Evolutionary conservation across 257 asterid species (phyloP).

Genomic region (Nicotiana undulata): DNA sequence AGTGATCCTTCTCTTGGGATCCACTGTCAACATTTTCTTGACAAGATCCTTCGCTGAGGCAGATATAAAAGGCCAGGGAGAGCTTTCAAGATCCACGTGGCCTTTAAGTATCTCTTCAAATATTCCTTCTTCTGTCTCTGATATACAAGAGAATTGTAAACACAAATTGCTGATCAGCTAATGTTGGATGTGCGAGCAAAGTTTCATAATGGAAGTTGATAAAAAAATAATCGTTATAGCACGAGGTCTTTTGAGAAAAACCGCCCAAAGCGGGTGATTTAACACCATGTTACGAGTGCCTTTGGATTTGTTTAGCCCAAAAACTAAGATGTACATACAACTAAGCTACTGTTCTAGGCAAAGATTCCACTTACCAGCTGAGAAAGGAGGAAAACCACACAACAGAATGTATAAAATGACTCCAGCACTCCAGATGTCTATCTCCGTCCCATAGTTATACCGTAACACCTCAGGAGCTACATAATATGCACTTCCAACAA

Average conservation of each 20-base stretch:
- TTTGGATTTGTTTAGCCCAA: neutral
- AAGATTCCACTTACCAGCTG: slow-evolving; percentile 40
- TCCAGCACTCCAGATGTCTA: slow-evolving; percentile 78
- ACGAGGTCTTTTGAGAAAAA: neutral
- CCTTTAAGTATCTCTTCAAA: slow-evolving; percentile 45
- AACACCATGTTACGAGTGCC: neutral
- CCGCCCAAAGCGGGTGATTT: neutral
- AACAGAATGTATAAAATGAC: slow-evolving; percentile 56
- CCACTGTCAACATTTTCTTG: slow-evolving; percentile 40
- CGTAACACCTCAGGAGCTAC: slow-evolving; percentile 67
- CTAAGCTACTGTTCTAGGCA: neutral
- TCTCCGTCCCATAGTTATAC: slow-evolving; percentile 50
- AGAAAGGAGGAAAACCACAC: slow-evolving; percentile 68
- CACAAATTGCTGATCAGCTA: neutral
- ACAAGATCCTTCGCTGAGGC: slow-evolving; percentile 56
- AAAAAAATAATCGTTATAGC: too few relatives aligned
- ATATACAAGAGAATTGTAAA: neutral
- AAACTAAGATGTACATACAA: neutral
- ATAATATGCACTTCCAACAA: slow-evolving; percentile 66
- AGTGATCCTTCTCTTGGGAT: slow-evolving; percentile 46
- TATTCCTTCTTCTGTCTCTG: slow-evolving; percentile 57
- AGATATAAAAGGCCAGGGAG: slow-evolving; percentile 67
- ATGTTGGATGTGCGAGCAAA: neutral
- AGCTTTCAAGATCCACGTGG: slow-evolving; percentile 29
- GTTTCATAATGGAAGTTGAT: neutral